Percentiles rank a stretch among this genome's conserved stretches.
Evolutionary conservation across 2,329 filamentous ascomycete species (phyloP).

Genomic region (Aspergillus sp.): DNA sequence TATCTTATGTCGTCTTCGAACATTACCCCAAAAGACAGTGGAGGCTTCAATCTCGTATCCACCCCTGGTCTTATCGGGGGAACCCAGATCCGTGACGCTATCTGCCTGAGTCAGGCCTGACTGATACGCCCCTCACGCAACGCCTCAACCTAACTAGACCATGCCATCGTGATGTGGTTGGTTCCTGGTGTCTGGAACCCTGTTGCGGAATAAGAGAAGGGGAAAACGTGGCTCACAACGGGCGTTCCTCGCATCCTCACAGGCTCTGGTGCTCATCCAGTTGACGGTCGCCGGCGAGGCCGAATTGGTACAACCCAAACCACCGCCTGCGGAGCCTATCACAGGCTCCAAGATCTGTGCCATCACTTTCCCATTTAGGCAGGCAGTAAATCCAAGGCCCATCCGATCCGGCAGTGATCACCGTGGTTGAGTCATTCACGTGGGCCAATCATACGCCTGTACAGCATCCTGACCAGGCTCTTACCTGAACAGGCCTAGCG

Average conservation of each 20-base stretch:
- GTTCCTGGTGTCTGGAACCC: slow-evolving; percentile 2
- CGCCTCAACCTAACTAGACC: neutral
- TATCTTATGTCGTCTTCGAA: no score
- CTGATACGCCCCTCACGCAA: neutral
- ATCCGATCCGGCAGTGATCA: slow-evolving; percentile 12
- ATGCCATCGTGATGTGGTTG: neutral
- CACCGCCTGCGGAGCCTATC: neutral
- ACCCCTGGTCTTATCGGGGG: neutral
- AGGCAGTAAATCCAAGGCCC: slow-evolving; percentile 3
- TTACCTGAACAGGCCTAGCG: slow-evolving; percentile 5
- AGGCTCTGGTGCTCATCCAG: neutral
- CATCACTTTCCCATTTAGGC: slow-evolving; percentile 8
- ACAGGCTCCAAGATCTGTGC: neutral
- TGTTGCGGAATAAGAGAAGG: slow-evolving; percentile 1
- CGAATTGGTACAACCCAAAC: neutral
- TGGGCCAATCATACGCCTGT: neutral
- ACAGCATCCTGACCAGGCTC: slow-evolving; percentile 11
- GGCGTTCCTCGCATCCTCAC: neutral
- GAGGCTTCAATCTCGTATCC: neutral
- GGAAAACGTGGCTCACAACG: slow-evolving; percentile 7
- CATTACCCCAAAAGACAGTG: no score
- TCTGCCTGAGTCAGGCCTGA: no score
- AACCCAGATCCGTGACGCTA: no score
- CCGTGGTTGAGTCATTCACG: slow-evolving; percentile 13
- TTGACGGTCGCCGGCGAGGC: neutral